Conservation (phyloP, 371 early-diverging fungal species). For the Mucor indicus region DNA sequence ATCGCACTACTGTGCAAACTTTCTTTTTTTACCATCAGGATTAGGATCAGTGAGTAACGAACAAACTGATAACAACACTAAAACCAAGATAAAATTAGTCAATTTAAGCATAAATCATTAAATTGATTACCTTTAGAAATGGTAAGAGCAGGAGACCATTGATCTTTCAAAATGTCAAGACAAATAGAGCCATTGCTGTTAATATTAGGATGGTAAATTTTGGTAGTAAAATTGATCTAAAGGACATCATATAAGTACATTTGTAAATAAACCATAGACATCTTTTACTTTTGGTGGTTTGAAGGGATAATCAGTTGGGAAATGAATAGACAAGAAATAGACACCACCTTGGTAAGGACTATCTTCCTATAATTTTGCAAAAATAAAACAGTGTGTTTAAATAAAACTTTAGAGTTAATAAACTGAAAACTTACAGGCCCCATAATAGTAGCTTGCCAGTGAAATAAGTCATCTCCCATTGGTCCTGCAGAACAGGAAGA, state of each 20-base stretch:
- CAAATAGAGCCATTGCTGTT: conserved; percentile 98
- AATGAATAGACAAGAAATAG: conserved; percentile 97
- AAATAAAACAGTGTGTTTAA: background rate
- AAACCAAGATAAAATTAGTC: background rate
- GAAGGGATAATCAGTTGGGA: conserved; percentile 99
- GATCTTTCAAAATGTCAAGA: conserved; percentile 96
- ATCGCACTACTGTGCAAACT: too few species aligned
- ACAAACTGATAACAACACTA: conserved; percentile 93
- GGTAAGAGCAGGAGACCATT: conserved; percentile 99
- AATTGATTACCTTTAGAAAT: conserved; percentile 78
- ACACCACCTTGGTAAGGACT: conserved; percentile 86
- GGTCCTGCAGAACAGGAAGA: conserved; percentile 94
- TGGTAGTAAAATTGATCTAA: conserved; percentile 93
- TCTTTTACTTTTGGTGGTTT: conserved; percentile 95
- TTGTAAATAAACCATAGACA: too few species aligned
- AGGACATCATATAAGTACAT: too few species aligned
- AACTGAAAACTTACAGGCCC: conserved; percentile 56
- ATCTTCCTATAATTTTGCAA: conserved; percentile 29
- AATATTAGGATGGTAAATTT: conserved; percentile 99
- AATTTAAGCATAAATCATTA: too few species aligned
- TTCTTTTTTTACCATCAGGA: conserved; percentile 71
- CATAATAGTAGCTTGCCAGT: conserved; percentile 97
- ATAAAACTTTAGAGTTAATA: too few species aligned
- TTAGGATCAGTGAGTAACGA: conserved; percentile 98
- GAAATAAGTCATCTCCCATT: conserved; percentile 82